Percentiles rank a stretch among this genome's conserved stretches.
Evolutionary conservation across 2,329 filamentous ascomycete species (phyloP).

Genomic region (Pseudomassariella vexata): DNA sequence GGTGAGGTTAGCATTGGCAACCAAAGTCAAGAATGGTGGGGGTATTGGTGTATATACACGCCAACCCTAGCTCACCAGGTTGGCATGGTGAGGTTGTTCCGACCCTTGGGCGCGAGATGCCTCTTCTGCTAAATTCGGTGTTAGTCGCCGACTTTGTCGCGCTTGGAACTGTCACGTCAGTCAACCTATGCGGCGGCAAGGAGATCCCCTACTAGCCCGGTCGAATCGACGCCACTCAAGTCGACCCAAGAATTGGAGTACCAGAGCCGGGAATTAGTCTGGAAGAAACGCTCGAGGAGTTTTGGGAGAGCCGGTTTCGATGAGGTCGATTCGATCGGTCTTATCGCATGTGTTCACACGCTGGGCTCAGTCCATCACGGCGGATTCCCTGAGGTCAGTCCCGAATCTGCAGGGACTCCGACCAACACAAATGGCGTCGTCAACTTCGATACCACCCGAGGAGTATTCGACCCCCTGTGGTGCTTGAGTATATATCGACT

Average conservation of each 20-base stretch:
- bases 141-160: slow-evolving; percentile 24
- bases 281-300: slow-evolving; percentile 18
- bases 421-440: slow-evolving; percentile 19
- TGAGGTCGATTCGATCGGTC: slow-evolving; percentile 16
- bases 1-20: too few species aligned
- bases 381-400: slow-evolving; percentile 18
- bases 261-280: slow-evolving; percentile 18
- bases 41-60: too few species aligned
- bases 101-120: too few species aligned
- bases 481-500: slow-evolving; percentile 18
- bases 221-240: slow-evolving; percentile 18
- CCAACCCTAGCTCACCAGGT: too few species aligned
- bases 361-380: slow-evolving; percentile 21
- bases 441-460: slow-evolving; percentile 17
- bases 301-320: slow-evolving; percentile 19
- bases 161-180: slow-evolving; percentile 21
- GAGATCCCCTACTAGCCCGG: slow-evolving; percentile 20
- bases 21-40: too few species aligned
- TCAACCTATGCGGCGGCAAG: slow-evolving; percentile 19
- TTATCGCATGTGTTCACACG: slow-evolving; percentile 22
- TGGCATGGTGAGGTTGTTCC: too few species aligned
- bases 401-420: slow-evolving; percentile 12
- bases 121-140: too few species aligned
- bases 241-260: slow-evolving; percentile 20
- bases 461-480: slow-evolving; percentile 16